A percentile compares a stretch with the other conserved stretches of the same genome.
Conservation (phyloP, 495 filamentous ascomycete genomes). For the Neurospora terricola region DNA sequence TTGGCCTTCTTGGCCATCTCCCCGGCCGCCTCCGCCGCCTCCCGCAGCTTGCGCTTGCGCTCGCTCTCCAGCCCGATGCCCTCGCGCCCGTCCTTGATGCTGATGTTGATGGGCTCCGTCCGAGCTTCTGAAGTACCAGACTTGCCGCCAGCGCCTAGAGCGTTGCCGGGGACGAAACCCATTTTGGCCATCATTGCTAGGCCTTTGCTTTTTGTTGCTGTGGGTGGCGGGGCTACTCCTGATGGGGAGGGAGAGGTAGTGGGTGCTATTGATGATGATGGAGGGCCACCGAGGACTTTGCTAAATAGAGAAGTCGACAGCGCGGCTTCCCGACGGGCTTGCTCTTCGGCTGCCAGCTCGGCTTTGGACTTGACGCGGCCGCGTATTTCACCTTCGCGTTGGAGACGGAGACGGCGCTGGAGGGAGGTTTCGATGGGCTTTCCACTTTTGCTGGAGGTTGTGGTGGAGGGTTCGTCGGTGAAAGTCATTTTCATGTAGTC, state of each 20-base stretch:
- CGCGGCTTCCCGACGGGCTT: conserved; percentile 60
- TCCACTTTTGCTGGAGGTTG: neutral
- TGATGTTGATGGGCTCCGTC: conserved; percentile 58
- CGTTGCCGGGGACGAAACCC: conserved; percentile 63
- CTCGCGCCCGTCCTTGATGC: conserved; percentile 68
- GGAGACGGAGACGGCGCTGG: conserved; percentile 43
- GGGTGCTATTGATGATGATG: no score
- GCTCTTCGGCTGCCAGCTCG: conserved; percentile 63
- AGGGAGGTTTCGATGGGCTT: conserved; percentile 41
- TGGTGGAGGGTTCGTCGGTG: conserved; percentile 11
- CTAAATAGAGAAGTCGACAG: conserved; percentile 57
- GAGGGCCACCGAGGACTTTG: no score
- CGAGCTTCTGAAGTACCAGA: neutral
- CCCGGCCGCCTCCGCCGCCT: conserved; percentile 47
- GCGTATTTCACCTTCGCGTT: conserved; percentile 49
- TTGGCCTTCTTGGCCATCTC: conserved; percentile 48
- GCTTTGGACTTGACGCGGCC: conserved; percentile 67
- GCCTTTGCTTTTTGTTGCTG: conserved; percentile 55
- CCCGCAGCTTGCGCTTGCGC: conserved; percentile 69
- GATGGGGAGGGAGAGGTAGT: neutral
- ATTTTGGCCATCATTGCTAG: conserved; percentile 95
- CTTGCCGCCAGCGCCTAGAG: conserved; percentile 44
- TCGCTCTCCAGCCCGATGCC: conserved; percentile 80
- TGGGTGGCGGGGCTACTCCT: no score
- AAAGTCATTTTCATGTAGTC: conserved; percentile 63